Conservation (phyloP, 1,284 basidiomycete genomes). For the Tilletia indica region DNA sequence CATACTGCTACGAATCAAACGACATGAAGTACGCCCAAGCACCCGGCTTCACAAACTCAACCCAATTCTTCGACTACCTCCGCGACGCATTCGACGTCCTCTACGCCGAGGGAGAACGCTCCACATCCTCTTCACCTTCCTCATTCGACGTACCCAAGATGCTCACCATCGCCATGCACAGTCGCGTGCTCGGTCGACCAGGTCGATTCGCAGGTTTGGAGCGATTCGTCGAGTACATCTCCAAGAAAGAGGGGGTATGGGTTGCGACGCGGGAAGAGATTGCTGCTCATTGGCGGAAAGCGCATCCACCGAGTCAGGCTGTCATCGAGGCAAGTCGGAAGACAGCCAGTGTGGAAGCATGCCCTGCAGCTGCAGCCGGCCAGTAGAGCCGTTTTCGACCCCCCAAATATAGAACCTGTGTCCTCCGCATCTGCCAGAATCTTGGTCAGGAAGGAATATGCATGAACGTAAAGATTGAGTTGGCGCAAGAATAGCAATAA, state of each 20-base stretch:
- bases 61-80: slow-evolving; percentile 57
- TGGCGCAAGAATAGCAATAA: no score
- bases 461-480: no score
- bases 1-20: slow-evolving; percentile 57
- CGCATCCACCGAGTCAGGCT: slow-evolving; percentile 61
- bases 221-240: slow-evolving; percentile 56
- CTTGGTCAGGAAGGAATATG: background rate
- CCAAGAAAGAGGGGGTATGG: slow-evolving; percentile 56
- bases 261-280: slow-evolving; percentile 58
- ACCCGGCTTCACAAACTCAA: slow-evolving; percentile 56
- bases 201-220: slow-evolving; percentile 56
- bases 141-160: slow-evolving; percentile 55
- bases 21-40: slow-evolving; percentile 57
- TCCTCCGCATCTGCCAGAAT: background rate
- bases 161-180: slow-evolving; percentile 58
- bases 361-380: background rate
- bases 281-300: slow-evolving; percentile 56
- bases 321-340: slow-evolving; percentile 10
- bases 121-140: slow-evolving; percentile 12
- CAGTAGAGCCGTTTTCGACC: background rate
- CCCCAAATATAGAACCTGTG: background rate
- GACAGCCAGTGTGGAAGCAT: background rate
- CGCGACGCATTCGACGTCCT: slow-evolving; percentile 57
- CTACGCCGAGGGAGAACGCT: slow-evolving; percentile 49
- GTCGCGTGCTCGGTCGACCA: slow-evolving; percentile 57